Percentiles rank a stretch among this genome's conserved stretches.
Evolutionary conservation across 176 grass and related monocot genomes (phyloP).

Genomic region (Microstegium vimineum): DNA sequence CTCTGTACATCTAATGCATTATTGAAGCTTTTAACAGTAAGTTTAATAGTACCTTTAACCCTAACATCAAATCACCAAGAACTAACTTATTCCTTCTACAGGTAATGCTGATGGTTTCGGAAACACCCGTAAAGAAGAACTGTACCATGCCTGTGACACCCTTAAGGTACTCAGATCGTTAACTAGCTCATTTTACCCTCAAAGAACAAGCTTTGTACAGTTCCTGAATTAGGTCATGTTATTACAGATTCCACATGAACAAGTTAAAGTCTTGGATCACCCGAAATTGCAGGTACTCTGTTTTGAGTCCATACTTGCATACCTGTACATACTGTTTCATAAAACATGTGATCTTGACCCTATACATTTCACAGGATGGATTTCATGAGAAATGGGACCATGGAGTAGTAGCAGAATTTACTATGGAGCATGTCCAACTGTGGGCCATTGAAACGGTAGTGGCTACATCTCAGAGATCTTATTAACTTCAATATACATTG

Average conservation of each 20-base stretch:
- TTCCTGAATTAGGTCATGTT: not conserved
- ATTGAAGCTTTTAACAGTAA: not conserved
- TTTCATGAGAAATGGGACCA: slow-evolving; percentile 80
- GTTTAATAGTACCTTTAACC: not conserved
- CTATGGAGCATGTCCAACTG: slow-evolving; percentile 39
- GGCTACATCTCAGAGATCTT: slow-evolving; percentile 4
- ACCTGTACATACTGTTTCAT: not conserved
- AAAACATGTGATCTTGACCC: not conserved
- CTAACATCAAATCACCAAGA: not conserved
- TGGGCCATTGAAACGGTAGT: slow-evolving; percentile 76
- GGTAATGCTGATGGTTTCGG: slow-evolving; percentile 93
- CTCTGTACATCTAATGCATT: not conserved
- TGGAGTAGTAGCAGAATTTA: slow-evolving; percentile 59
- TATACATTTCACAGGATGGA: slow-evolving; percentile 57
- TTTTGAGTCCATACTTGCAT: not conserved
- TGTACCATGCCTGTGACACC: slow-evolving; percentile 54
- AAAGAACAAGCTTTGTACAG: not conserved
- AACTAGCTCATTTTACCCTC: not conserved
- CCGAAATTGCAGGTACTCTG: slow-evolving; percentile 55
- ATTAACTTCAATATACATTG: not conserved
- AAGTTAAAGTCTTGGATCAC: slow-evolving; percentile 72
- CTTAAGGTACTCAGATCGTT: slow-evolving; percentile 44
- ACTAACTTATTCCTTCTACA: not conserved
- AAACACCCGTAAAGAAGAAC: slow-evolving; percentile 63
- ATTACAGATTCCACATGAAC: slow-evolving; percentile 68